Conservation (phyloP, 148 eudicot species). For the Agrostemma githago region DNA sequence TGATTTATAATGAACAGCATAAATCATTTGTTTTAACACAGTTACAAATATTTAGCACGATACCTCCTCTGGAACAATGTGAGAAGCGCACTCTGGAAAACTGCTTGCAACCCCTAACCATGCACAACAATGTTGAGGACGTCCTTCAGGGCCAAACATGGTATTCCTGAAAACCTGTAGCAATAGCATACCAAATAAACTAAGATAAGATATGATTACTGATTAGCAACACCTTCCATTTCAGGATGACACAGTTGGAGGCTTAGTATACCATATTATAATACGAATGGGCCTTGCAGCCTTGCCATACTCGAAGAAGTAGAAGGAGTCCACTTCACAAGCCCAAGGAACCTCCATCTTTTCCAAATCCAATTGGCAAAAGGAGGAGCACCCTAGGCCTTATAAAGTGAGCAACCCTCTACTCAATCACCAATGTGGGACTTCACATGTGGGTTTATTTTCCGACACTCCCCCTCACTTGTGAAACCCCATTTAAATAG, state of each 20-base stretch:
- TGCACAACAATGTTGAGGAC: constrained; percentile 99
- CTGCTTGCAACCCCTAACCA: constrained; percentile 99
- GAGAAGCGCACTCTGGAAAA: constrained; percentile 96
- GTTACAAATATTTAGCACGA: constrained; percentile 9
- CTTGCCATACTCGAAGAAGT: no score
- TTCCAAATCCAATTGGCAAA: no score
- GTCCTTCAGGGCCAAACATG: constrained; percentile 99
- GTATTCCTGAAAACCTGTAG: constrained; percentile 94
- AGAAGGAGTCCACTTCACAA: no score
- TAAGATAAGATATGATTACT: neutral
- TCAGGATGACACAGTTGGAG: neutral
- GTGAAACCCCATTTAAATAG: no score
- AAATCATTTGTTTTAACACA: constrained; percentile 3
- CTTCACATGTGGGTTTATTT: no score
- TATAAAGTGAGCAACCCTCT: no score
- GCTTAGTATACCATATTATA: neutral
- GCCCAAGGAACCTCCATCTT: no score
- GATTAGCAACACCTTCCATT: neutral
- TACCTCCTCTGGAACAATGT: constrained; percentile 98
- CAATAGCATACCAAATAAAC: constrained; percentile 15
- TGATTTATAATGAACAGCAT: neutral
- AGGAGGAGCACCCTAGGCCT: no score
- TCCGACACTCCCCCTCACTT: no score
- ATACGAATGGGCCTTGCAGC: no score
- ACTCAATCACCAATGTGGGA: no score